These are phyloP conservation scores for Hyaloscypha hepaticicola DNA, from an alignment of 495 filamentous ascomycete genomes.

Conservation along the genomic window DNA sequence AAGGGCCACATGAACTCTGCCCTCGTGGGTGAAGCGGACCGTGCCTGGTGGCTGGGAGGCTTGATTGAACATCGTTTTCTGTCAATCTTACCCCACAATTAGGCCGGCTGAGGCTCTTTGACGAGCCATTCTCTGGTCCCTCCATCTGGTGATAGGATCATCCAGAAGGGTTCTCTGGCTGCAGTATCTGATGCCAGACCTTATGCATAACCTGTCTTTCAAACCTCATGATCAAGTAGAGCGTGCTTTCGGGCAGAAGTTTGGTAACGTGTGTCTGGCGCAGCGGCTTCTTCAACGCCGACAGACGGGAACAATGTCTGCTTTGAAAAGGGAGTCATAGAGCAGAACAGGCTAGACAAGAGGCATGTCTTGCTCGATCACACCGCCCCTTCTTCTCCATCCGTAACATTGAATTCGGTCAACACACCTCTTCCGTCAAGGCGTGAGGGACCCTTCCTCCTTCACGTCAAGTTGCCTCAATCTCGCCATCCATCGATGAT, in stretches of 20 bases:
- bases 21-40: neutral
- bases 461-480: neutral
- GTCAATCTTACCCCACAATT: conserved; percentile 1
- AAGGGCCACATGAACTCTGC: neutral
- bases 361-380: neutral
- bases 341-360: neutral
- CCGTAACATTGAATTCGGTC: no score
- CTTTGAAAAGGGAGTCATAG: neutral
- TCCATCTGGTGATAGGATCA: neutral
- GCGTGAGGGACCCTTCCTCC: neutral
- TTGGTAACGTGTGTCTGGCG: neutral
- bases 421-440: neutral
- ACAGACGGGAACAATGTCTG: neutral
- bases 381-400: neutral
- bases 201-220: neutral
- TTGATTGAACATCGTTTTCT: neutral
- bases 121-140: neutral
- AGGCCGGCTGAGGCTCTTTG: conserved; percentile 1
- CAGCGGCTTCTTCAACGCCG: neutral
- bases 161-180: neutral
- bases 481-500: neutral
- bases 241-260: neutral
- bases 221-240: neutral
- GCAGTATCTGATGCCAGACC: neutral
- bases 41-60: conserved; percentile 9